phyloP scores from a whole-genome alignment of 805 yeast genomes.

The Suhomyces sp. region DNA sequence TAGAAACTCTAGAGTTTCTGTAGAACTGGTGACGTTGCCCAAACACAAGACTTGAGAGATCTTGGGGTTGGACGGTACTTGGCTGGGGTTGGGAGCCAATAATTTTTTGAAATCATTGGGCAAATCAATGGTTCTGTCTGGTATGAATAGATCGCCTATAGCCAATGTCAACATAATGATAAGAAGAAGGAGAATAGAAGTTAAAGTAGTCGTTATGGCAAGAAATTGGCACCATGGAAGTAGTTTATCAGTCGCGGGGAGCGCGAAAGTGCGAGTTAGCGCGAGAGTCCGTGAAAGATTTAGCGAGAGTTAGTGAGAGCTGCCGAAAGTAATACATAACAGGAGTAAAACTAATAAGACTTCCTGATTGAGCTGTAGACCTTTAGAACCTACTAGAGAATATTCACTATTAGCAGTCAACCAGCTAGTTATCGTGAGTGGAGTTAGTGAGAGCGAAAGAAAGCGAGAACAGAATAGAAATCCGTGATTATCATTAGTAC shows the following conservation, averaged over 20 bases:
- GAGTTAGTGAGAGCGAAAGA: too few relatives aligned
- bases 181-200: neutral
- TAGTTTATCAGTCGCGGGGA: neutral
- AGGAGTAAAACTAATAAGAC: too few relatives aligned
- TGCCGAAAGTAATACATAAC: too few relatives aligned
- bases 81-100: slow-evolving; percentile 59
- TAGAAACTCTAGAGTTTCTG: slow-evolving; percentile 60
- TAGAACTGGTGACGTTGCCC: slow-evolving; percentile 77
- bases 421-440: too few relatives aligned
- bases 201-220: neutral
- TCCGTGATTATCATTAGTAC: too few relatives aligned
- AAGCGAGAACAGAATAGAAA: too few relatives aligned
- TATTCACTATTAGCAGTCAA: too few relatives aligned
- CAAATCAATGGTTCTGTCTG: slow-evolving; percentile 71
- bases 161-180: slow-evolving; percentile 54
- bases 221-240: too few relatives aligned
- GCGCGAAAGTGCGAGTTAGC: neutral
- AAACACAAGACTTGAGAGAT: slow-evolving; percentile 80
- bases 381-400: too few relatives aligned
- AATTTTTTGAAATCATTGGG: slow-evolving; percentile 69
- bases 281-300: too few relatives aligned
- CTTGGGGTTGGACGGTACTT: slow-evolving; percentile 48
- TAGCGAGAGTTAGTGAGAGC: too few relatives aligned
- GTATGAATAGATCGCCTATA: slow-evolving; percentile 87
- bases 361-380: too few relatives aligned